Evolutionary conservation across 495 filamentous ascomycete species (phyloP), one percentile per base, ranked within the genome.

Genomic region (Jackrogersella multiformis): DNA sequence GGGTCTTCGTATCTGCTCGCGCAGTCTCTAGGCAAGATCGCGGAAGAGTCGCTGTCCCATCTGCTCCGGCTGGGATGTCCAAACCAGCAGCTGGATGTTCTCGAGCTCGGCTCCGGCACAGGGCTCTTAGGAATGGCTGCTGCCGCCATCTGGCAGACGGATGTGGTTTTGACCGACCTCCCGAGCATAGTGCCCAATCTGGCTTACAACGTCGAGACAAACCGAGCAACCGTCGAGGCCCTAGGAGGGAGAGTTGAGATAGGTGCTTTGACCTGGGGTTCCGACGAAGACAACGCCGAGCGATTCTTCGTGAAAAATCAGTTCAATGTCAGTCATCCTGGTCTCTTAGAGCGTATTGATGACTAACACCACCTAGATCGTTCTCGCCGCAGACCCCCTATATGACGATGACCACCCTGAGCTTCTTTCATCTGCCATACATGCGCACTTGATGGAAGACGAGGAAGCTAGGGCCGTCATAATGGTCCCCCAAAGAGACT

Each of bases 1-100:
- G 87, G 90, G 0, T 92, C 92, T 0, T 92, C 92, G 0, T 95
- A 91, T 73, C 84, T 96, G 2, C 88, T 99, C 15, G 90, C 95
- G 0, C 90, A 88, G 66, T 88, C 89, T 10, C 86, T 98, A 2
- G 70, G 74, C 4, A 51, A 68, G n/a, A 74, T 86, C 21, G 69
- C 74, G 3, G 58, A 65, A 20, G 68, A 67, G 0, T 72, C 76
- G 8, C 66, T 85, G 9, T 62, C 72, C 1, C 79, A 82, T 48
- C 54, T 84, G 13, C 64, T 84, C 23, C 23, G 48, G 2, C 16
- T 69, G 18, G 48, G 57, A 48, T 38, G 53, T 49, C 0, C 42
- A 44, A 41, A 62, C 20, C 26, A 16, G 46, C 61, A 49, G 4
- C 34, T 69, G 2, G 55, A 56, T 16, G 76, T 85, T 7, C 79